Base-by-base conservation (phyloP, 495 filamentous ascomycete species). In the Tuber umbilicatum region DNA sequence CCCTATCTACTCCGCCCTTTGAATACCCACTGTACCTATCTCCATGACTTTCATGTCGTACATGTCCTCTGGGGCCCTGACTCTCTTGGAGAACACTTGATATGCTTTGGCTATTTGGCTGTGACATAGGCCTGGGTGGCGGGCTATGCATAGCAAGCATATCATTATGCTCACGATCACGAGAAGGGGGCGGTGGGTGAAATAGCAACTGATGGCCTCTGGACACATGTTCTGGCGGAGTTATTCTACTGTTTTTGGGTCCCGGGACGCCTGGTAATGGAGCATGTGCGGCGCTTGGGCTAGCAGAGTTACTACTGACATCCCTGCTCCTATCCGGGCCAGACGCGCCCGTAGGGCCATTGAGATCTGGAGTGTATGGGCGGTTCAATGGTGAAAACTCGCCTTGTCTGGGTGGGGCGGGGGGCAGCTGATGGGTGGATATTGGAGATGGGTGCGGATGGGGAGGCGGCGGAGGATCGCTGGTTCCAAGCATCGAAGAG, bases 331-430 rank as follows among this genome's bases (percentile, higher is more conserved):
- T 77, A 43, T 83, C 81, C 23, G 31, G 35, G 55, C 88, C 86
- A 76, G 86, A 87, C 55, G 84, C 73, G 7, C n/a, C 31, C n/a
- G n/a, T 60, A 31, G 55, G 55, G 71, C 87, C 83, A 47, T 85
- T 84, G 73, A 89, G 88, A 41, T 94, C 91, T 14, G 92, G 92
- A 2, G 92, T 94, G 78, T 92, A 89, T 3, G 92, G 91, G 60
- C 90, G 87, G 60, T 89, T 89, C 77, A 89, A 90, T 12, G 86
- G 81, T 6, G 85, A 84, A 81, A 92, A 90, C 21, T 93, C 90
- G 2, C 86, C 84, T 4, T 87, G 86, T 70, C 84, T 84, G 19
- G 89, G 87, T 50, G 89, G 86, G 37, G 85, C 72, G 78, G 83
- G 86, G 69, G 86, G 86, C 73, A 85, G 85, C 76, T 90, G 90